phyloP scores from a whole-genome alignment of 2,329 filamentous ascomycete genomes.

The Aspergillus fumigatus region DNA sequence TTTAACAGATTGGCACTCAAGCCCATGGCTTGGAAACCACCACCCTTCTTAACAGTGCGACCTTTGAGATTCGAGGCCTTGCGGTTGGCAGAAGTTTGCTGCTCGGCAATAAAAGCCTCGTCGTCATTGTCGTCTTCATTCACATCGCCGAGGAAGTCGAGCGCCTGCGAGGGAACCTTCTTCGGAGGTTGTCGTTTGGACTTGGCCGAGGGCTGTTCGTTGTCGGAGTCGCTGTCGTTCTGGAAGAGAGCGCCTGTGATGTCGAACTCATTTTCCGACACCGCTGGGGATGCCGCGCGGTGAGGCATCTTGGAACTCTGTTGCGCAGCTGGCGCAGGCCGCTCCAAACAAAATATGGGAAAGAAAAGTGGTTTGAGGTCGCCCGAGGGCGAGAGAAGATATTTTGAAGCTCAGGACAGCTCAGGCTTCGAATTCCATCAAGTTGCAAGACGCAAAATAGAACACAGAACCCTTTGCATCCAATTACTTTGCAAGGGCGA shows the following conservation, averaged over 20 bases:
- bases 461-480: background rate
- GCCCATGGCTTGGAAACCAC: slow-evolving; percentile 94
- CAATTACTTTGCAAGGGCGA: background rate
- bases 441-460: background rate
- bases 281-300: slow-evolving; percentile 72
- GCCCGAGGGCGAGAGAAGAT: background rate
- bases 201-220: slow-evolving; percentile 30
- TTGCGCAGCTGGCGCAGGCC: slow-evolving; percentile 1
- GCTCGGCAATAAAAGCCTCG: slow-evolving; percentile 83
- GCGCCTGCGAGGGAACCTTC: slow-evolving; percentile 27
- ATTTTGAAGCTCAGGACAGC: background rate
- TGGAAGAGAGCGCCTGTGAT: slow-evolving; percentile 76
- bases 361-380: background rate
- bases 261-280: slow-evolving; percentile 87
- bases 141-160: slow-evolving; percentile 56
- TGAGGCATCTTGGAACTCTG: slow-evolving; percentile 55
- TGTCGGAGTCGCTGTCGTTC: slow-evolving; percentile 47
- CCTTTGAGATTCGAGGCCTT: slow-evolving; percentile 80
- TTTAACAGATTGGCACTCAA: slow-evolving; percentile 79
- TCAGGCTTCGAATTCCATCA: background rate
- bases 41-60: slow-evolving; percentile 85
- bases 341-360: background rate
- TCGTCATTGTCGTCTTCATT: slow-evolving; percentile 61
- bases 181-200: slow-evolving; percentile 51
- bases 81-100: slow-evolving; percentile 81